Base-by-base conservation (phyloP, 768 basidiomycete genomes). In the Plicaturopsis crispa region DNA sequence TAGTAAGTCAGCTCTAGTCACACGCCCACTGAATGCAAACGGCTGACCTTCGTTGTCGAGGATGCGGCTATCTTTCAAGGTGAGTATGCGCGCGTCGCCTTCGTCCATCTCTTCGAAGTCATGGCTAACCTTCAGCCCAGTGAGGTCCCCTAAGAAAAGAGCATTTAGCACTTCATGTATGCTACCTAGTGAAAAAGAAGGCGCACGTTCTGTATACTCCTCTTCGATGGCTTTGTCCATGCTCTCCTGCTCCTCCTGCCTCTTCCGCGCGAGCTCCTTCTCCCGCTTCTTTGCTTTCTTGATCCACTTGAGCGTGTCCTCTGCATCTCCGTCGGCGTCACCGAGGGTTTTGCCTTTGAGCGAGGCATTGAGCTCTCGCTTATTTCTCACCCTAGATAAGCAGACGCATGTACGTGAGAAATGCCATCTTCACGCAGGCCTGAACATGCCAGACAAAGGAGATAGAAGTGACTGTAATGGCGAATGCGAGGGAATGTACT, bases 81-180 rank as follows among this genome's bases (percentile, higher is more conserved):
- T 99, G 50, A 99, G 81, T 69, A 99, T 90, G 49, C 82, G 81
- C 48, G 88, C 89, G 62, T 96, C 84, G 49, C 94, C 93, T 62
- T 94, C 92, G 45, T 82, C 86, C 62, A 99, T 72, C 48, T 75
- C 85, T 42, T 92, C 84, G 48, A 93, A 81, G 70, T 87, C 91
- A 65, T 98, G 96, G 68, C 74, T 82, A 59, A 98, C 96, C 73
- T 96, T 97, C 46, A 99, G 67, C 33, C 96, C 96, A 44, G 72
- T 78, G 49, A 98, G 75, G 65, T 96, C 91, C 67, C 80, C 89
- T 93, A 52, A 35, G 40, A 10, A 40, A 36, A 22, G 12, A 43
- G n/a, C 21, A 40, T 30, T 22, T 16, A 28, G n/a, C 21, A 35
- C 11, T 16, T 24, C 12, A 23, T 17, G 11, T 30, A 18, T 4